A percentile compares a stretch with the other conserved stretches of the same genome.
Evolutionary conservation across 495 filamentous ascomycete species (phyloP).

Genomic region (Aspergillus campestris): DNA sequence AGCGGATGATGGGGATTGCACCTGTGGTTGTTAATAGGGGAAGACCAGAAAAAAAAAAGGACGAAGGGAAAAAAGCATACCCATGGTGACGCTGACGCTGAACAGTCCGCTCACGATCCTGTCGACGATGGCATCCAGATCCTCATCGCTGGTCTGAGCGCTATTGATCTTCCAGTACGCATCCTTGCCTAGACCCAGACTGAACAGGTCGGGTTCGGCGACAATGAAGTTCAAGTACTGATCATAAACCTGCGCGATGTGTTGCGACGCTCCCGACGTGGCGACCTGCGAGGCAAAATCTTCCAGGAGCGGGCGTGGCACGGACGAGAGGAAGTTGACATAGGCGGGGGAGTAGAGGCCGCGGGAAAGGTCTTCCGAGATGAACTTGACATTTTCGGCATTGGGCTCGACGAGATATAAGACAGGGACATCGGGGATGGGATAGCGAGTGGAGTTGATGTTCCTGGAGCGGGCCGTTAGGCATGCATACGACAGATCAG

Average conservation of each 20-base stretch:
- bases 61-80: slow-evolving; percentile 30
- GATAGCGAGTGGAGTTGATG: slow-evolving; percentile 71
- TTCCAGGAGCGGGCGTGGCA: slow-evolving; percentile 86
- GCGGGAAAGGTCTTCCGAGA: slow-evolving; percentile 80
- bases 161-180: slow-evolving; percentile 95
- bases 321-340: slow-evolving; percentile 93
- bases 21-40: slow-evolving; percentile 30
- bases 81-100: slow-evolving; percentile 95
- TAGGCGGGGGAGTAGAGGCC: slow-evolving; percentile 90
- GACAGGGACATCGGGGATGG: slow-evolving; percentile 94
- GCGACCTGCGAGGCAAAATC: slow-evolving; percentile 90
- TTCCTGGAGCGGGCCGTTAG: slow-evolving; percentile 37
- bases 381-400: slow-evolving; percentile 64
- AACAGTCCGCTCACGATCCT: slow-evolving; percentile 90
- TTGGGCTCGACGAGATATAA: slow-evolving; percentile 94
- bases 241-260: slow-evolving; percentile 88
- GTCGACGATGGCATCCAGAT: slow-evolving; percentile 78
- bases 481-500: slow-evolving; percentile 2
- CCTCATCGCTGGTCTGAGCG: slow-evolving; percentile 78
- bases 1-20: slow-evolving; percentile 88
- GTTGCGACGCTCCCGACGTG: slow-evolving; percentile 70
- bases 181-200: slow-evolving; percentile 77
- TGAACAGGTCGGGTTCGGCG: slow-evolving; percentile 92
- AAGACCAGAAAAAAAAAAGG: too few relatives aligned
- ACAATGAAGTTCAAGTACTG: slow-evolving; percentile 98